Evolutionary conservation across 176 grass and related monocot genomes (phyloP).

Genomic region (Dendrocalamus sinicus): DNA sequence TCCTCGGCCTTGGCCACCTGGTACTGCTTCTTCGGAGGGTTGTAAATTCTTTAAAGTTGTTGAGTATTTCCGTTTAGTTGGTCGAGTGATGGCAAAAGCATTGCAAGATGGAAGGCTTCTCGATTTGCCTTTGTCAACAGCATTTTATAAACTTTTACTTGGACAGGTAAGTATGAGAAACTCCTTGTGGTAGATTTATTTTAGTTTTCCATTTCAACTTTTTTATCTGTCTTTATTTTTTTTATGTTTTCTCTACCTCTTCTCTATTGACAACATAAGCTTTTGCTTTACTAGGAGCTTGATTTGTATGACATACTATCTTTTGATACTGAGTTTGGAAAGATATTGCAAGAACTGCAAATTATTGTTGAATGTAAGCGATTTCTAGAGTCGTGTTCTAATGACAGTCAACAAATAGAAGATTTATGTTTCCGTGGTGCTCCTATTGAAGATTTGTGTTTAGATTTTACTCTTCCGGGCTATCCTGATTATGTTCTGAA

Average conservation of each 20-base stretch:
- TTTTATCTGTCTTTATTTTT: not conserved
- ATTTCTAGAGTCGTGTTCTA: conserved; percentile 48
- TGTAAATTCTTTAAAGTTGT: conserved; percentile 71
- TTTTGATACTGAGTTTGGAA: conserved; percentile 78
- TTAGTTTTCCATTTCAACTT: not conserved
- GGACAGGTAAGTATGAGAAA: conserved; percentile 63
- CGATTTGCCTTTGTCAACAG: conserved; percentile 73
- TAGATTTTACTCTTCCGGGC: conserved; percentile 90
- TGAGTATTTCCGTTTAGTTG: conserved; percentile 80
- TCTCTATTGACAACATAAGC: conserved; percentile 8
- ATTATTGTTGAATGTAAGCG: conserved; percentile 63
- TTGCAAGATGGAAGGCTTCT: conserved; percentile 93
- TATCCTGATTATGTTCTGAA: conserved; percentile 86
- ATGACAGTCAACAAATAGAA: conserved; percentile 45
- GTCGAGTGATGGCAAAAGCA: conserved; percentile 80
- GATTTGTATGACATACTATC: conserved; percentile 83
- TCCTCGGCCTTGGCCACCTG: conserved; percentile 74
- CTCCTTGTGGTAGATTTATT: conserved; percentile 1
- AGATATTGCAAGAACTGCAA: conserved; percentile 87
- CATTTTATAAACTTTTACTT: conserved; percentile 87
- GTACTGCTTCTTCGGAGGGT: conserved; percentile 60
- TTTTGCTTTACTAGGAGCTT: conserved; percentile 69
- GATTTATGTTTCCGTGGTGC: conserved; percentile 65
- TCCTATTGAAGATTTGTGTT: conserved; percentile 71
- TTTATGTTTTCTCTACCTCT: not conserved